phyloP scores from a whole-genome alignment of 2,329 filamentous ascomycete species.

The Nothomitra cinnamomea region DNA sequence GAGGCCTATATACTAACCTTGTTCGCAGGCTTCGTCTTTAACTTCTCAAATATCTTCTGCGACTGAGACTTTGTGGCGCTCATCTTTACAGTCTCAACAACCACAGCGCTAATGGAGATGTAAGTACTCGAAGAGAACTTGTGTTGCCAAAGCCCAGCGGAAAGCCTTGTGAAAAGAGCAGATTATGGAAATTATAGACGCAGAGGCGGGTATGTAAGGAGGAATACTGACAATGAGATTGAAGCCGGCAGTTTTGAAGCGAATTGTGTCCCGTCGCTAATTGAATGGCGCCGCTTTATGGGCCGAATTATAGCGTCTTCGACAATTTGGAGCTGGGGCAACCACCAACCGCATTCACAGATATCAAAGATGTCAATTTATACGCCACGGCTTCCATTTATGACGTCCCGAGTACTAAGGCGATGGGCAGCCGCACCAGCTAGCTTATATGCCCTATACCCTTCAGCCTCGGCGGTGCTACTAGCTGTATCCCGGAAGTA shows the following conservation, averaged over 20 bases:
- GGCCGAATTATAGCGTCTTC: background rate
- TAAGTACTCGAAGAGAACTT: background rate
- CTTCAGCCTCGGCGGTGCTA: constrained; percentile 19
- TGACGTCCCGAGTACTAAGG: constrained; percentile 1
- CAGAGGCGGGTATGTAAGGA: background rate
- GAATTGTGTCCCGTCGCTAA: too few species aligned
- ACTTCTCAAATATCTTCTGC: constrained; percentile 92
- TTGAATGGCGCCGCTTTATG: background rate
- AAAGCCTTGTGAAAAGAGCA: background rate
- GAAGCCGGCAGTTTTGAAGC: too few species aligned
- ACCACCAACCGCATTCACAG: background rate
- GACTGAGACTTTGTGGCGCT: constrained; percentile 83
- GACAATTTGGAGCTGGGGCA: too few species aligned
- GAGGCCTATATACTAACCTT: constrained; percentile 42
- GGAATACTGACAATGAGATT: too few species aligned
- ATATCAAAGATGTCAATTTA: background rate
- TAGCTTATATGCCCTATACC: background rate
- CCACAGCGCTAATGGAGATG: background rate
- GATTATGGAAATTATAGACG: background rate
- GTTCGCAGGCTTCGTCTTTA: constrained; percentile 88
- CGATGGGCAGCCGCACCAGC: background rate
- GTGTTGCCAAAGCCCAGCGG: background rate
- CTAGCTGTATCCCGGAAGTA: constrained; percentile 28
- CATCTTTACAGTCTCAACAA: constrained; percentile 22
- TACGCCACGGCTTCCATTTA: background rate